Base-by-base conservation (phyloP, 2,329 filamentous ascomycete genomes). In the Amauroascus niger region DNA sequence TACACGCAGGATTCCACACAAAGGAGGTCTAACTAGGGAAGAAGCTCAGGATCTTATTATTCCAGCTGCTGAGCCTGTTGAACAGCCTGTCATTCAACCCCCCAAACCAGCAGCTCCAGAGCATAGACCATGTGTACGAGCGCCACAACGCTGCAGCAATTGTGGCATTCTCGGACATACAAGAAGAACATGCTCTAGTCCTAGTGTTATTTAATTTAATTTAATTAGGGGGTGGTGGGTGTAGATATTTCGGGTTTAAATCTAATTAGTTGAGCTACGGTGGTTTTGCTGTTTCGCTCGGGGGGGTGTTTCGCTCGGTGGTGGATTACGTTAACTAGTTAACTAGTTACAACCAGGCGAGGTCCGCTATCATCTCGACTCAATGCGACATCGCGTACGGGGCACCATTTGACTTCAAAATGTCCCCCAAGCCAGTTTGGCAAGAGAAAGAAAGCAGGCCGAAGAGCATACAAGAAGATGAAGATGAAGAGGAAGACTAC, bases 401-500 rank as follows among this genome's bases (percentile, higher is more conserved):
- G n/a, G n/a, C n/a, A n/a, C n/a, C n/a, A n/a, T n/a, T n/a, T n/a
- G n/a, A n/a, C 26, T 26, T 39, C 11, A 28, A 30, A 11, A 51
- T 51, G 39, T 11, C 39, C 5, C 18, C 39, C 3, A 51, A 26
- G 24, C 49, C 49, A 16, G 49, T 16, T 3, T 50, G 37, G 35
- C 33, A 33, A 14, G 20, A 51, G 6, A 33, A 44, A 13, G 39
- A 44, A 35, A 41, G 14, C n/a, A 44, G 2, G n/a, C 1, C 39
- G 18, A 24, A 51, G 16, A 18, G 24, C 18, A 26, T 13, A 4
- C 37, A 51, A 20, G 50, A 55, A 0, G 76, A 77, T 2, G 86
- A 88, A 6, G 87, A n/a, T n/a, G n/a, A 89, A 18, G 87, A 89
- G 58, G 89, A 96, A 59, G 93, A 98, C 70, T 97, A 98, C 76